A percentile compares a stretch with the other conserved stretches of the same genome.
Evolutionary conservation across 75 land plant genomes (phyloP).

Genomic region (Ceratopteris richardii): DNA sequence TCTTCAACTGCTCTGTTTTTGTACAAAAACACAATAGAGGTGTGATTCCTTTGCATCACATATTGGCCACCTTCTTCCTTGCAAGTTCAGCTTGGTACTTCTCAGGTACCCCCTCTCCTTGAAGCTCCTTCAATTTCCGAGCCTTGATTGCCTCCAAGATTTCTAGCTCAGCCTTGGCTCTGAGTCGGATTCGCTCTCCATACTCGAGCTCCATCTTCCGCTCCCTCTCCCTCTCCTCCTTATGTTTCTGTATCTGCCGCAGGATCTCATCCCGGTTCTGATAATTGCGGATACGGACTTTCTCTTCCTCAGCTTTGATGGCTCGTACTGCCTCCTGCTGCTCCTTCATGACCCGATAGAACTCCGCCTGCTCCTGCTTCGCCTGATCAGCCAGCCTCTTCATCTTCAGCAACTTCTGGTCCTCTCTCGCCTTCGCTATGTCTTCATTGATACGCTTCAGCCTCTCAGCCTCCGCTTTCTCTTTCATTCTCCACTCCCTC

Average conservation of each 20-base stretch:
- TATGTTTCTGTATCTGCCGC: constrained; percentile 20
- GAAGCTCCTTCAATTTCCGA: constrained; percentile 28
- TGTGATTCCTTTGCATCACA: constrained; percentile 4
- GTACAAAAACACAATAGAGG: too few relatives aligned
- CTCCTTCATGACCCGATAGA: constrained; percentile 13
- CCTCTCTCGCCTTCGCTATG: constrained; percentile 25
- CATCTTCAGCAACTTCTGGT: constrained; percentile 36
- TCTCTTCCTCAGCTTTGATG: constrained; percentile 15
- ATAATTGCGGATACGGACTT: constrained; percentile 7
- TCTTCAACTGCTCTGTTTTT: too few relatives aligned
- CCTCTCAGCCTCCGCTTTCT: constrained; percentile 29
- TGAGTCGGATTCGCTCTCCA: constrained; percentile 24
- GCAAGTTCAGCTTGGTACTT: constrained; percentile 29
- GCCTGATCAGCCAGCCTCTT: constrained; percentile 30
- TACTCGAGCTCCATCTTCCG: constrained; percentile 21
- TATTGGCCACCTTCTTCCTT: constrained; percentile 15
- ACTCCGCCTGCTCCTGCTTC: constrained; percentile 16
- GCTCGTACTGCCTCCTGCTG: constrained; percentile 18
- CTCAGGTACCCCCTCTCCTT: constrained; percentile 24
- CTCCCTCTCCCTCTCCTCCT: constrained; percentile 13
- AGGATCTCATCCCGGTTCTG: constrained; percentile 16
- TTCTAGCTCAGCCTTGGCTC: constrained; percentile 19
- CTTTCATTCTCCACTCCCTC: constrained; percentile 34
- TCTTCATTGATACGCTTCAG: constrained; percentile 25
- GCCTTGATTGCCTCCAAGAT: constrained; percentile 23